Evolutionary conservation across 495 filamentous ascomycete species (phyloP).

Genomic region (Acidomyces sp.): DNA sequence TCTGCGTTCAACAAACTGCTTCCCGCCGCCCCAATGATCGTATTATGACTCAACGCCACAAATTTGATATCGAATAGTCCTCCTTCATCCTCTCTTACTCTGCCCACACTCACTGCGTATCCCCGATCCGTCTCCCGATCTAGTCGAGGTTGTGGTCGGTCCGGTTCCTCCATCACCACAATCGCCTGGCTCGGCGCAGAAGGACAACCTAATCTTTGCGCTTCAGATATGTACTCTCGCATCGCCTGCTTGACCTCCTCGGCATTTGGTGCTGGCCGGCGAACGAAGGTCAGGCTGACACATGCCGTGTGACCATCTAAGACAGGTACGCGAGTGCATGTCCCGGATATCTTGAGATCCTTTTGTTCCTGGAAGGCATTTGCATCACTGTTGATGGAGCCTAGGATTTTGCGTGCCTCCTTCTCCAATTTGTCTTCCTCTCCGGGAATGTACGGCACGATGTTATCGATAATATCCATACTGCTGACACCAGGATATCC

Average conservation of each 20-base stretch:
- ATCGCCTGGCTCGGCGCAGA: slow-evolving; percentile 30
- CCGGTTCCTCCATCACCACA: slow-evolving; percentile 34
- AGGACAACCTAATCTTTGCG: slow-evolving; percentile 32
- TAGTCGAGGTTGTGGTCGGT: slow-evolving; percentile 32
- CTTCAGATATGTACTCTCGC: slow-evolving; percentile 31
- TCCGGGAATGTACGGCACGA: slow-evolving; percentile 33
- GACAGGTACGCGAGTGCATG: slow-evolving; percentile 33
- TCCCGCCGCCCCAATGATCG: slow-evolving; percentile 87
- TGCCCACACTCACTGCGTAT: slow-evolving; percentile 32
- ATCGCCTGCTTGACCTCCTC: slow-evolving; percentile 32
- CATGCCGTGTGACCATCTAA: slow-evolving; percentile 34
- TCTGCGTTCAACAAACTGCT: slow-evolving; percentile 91
- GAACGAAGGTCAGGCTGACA: slow-evolving; percentile 30
- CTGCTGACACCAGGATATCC: slow-evolving; percentile 34
- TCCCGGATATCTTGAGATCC: slow-evolving; percentile 25
- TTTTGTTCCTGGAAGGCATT: slow-evolving; percentile 29
- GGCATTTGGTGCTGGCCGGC: slow-evolving; percentile 28
- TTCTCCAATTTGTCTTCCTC: slow-evolving; percentile 34
- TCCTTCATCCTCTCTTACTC: slow-evolving; percentile 31
- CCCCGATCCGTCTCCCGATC: slow-evolving; percentile 34
- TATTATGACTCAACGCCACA: slow-evolving; percentile 35
- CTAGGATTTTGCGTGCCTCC: slow-evolving; percentile 34
- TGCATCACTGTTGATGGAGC: slow-evolving; percentile 25
- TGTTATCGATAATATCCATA: slow-evolving; percentile 37
- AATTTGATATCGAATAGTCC: slow-evolving; percentile 35